Evolutionary conservation across 306 rosid genomes (phyloP).

Genomic region (Begonia masoniana): DNA sequence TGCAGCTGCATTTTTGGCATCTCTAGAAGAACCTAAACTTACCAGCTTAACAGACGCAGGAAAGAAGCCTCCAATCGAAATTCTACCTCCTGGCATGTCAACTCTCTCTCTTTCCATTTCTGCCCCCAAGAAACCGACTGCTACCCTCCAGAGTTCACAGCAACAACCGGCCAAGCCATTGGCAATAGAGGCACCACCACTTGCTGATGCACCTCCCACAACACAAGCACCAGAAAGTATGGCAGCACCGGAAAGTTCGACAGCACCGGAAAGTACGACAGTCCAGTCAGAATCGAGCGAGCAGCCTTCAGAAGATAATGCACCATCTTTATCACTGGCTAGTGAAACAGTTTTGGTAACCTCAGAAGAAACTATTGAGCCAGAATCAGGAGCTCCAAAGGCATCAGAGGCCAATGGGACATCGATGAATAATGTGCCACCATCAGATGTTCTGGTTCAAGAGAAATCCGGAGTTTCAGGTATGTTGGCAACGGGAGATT

Average conservation of each 20-base stretch:
- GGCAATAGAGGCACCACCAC: constrained; percentile 67
- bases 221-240: constrained; percentile 31
- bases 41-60: constrained; percentile 90
- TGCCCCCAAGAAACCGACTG: constrained; percentile 54
- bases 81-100: constrained; percentile 87
- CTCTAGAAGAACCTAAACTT: constrained; percentile 91
- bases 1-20: constrained; percentile 79
- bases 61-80: constrained; percentile 89
- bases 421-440: constrained; percentile 17
- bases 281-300: constrained; percentile 23
- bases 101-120: constrained; percentile 62
- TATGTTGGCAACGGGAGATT: too few species aligned
- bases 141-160: constrained; percentile 39
- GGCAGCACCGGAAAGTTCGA: constrained; percentile 27
- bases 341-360: constrained; percentile 15
- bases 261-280: constrained; percentile 29
- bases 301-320: neutral
- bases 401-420: constrained; percentile 13
- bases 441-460: constrained; percentile 2
- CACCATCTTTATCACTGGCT: constrained; percentile 13
- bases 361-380: constrained; percentile 4
- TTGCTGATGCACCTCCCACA: constrained; percentile 27
- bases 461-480: too few species aligned
- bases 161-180: constrained; percentile 58
- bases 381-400: constrained; percentile 6